Evolutionary conservation across 768 basidiomycete genomes (phyloP), one percentile per base, ranked within the genome.

Genomic region (Agaricus sinodeliciosus): DNA sequence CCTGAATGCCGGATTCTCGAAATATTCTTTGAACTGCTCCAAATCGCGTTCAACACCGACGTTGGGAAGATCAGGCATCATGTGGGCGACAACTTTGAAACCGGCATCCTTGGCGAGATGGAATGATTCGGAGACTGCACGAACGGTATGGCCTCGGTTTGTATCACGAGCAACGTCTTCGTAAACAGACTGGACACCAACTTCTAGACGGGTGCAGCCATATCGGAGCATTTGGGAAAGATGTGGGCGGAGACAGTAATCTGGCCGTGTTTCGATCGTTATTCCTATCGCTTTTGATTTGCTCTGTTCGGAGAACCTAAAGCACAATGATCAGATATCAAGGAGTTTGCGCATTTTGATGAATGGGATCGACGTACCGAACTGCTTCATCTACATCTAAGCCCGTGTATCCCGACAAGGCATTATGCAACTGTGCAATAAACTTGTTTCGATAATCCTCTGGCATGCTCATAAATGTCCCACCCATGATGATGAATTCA

Each of bases 41-140:
- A 99, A 80, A 68, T 99, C 96, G 52, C 96, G 83, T 72, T 98
- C 96, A 55, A 95, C 79, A 31, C 96, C 96, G 53, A 98, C 91
- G 65, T 99, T 99, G 8, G 95, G 95, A 8, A 98, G 79, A 67
- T 99, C 95, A 12, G 94, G 94, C 94, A 99, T 99, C 96, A 98
- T 98, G 66, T 99, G 96, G 16, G 94, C 94, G 26, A 99, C 96
- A 50, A 99, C 94, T 70, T 99, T 99, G 85, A 96, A 99, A 3
- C 96, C 96, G 1, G 95, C 96, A 62, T 99, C 95, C 67, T 99
- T 99, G 16, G 94, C 87, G 61, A 99, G 83, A 63, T 98, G 95
- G 71, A 99, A 99, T 11, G 88, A 90, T 67, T 99, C 95, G 43
- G 90, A 85, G 49, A 97, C 95, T 8, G 95, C 92, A 49, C 92